Conservation (phyloP, 139 green algal species). For the Picochlorum costavermella region DNA sequence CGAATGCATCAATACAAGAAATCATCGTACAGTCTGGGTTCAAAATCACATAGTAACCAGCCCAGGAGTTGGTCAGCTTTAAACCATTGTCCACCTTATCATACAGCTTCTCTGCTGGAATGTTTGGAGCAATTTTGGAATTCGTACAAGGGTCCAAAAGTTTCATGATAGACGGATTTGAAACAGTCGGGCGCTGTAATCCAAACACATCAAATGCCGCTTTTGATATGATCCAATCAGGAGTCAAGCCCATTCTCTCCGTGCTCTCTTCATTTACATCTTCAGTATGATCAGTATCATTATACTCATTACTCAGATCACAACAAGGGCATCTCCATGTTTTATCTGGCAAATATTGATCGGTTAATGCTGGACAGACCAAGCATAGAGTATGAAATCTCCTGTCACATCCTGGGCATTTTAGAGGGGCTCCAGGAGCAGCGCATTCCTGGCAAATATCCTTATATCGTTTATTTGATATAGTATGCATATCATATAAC, state of each 20-base stretch:
- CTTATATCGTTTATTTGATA: not conserved
- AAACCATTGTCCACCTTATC: slow-evolving; percentile 74
- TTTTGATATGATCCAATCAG: slow-evolving; percentile 60
- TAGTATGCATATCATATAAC: not conserved
- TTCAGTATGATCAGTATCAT: not conserved
- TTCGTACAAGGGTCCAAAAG: slow-evolving; percentile 85
- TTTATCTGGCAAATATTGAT: slow-evolving; percentile 1
- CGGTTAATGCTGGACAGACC: not conserved
- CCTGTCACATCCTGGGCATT: slow-evolving; percentile 4
- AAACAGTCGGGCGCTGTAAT: slow-evolving; percentile 38
- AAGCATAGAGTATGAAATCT: slow-evolving; percentile 6
- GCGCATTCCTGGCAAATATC: not conserved
- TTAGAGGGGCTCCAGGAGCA: not conserved
- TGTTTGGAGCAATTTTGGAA: slow-evolving; percentile 63
- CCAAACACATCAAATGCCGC: slow-evolving; percentile 41
- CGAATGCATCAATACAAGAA: slow-evolving; percentile 8
- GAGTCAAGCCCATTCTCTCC: slow-evolving; percentile 58
- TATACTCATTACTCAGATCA: not conserved
- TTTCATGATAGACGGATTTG: slow-evolving; percentile 48
- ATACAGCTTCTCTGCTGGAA: slow-evolving; percentile 75
- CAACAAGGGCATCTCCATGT: not conserved
- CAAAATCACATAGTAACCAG: slow-evolving; percentile 62
- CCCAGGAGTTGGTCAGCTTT: slow-evolving; percentile 59
- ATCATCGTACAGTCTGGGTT: slow-evolving; percentile 66
- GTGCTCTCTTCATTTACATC: not conserved